Evolutionary conservation across 345 rosid species (phyloP).

Genomic region (Eucalyptus pauciflora): DNA sequence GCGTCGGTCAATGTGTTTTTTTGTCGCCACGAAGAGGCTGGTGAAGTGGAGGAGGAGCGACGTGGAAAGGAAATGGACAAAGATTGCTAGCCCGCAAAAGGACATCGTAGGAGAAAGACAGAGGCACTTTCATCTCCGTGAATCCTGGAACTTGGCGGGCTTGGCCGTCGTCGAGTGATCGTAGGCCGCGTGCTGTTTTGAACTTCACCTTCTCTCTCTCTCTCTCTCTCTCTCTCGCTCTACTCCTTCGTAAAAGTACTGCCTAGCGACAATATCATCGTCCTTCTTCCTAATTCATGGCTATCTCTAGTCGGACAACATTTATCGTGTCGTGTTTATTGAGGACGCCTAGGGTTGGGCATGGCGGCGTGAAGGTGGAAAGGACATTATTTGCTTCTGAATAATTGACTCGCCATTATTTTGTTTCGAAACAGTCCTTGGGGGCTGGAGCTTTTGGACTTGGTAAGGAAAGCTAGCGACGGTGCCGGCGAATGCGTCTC

Average conservation of each 20-base stretch:
- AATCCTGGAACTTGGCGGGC: background rate
- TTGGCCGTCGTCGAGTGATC: background rate
- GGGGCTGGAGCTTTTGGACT: background rate
- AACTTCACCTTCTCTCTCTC: background rate
- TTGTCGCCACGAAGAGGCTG: background rate
- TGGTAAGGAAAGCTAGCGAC: fast-evolving
- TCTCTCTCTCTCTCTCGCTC: background rate
- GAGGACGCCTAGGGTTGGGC: background rate
- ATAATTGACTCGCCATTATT: background rate
- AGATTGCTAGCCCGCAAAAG: background rate
- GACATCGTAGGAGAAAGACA: background rate
- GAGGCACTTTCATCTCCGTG: background rate
- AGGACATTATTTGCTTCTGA: background rate
- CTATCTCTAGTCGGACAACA: background rate
- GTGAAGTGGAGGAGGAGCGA: background rate
- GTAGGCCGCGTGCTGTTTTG: background rate
- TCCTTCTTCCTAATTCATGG: background rate
- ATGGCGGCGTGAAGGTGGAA: background rate
- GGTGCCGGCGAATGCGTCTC: background rate
- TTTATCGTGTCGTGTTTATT: background rate
- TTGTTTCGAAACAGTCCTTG: background rate
- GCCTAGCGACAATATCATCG: background rate
- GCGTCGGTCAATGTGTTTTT: background rate
- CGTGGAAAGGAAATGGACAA: background rate
- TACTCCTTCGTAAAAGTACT: background rate